Conservation (phyloP, 139 green algal species). For the Spirogloea muscicola region DNA sequence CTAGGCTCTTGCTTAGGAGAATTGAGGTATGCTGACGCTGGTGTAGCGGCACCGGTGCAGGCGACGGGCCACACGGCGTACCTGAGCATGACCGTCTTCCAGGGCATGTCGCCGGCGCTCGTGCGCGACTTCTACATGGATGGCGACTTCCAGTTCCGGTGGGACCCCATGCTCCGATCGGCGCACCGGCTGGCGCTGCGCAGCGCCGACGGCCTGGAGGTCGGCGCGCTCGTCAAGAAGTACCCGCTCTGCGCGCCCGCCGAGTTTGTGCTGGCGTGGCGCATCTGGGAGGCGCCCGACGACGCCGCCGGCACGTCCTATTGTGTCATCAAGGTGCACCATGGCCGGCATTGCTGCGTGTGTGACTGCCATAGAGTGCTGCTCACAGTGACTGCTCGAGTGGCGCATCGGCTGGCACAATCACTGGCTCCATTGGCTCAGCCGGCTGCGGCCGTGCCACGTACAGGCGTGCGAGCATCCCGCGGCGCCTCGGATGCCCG, state of each 20-base stretch:
- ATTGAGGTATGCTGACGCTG: no score
- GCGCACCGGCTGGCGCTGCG: slow-evolving; percentile 16
- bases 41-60: not conserved
- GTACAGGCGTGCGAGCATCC: slow-evolving; percentile 13
- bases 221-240: slow-evolving; percentile 39
- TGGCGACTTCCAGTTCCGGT: not conserved
- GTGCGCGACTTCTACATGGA: slow-evolving; percentile 44
- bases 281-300: slow-evolving; percentile 15
- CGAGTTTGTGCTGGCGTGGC: slow-evolving; percentile 40
- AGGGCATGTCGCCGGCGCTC: slow-evolving; percentile 2
- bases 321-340: slow-evolving; percentile 35
- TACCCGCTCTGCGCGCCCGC: slow-evolving; percentile 25
- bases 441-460: not conserved
- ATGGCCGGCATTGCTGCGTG: not conserved
- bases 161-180: slow-evolving; percentile 19
- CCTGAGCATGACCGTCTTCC: slow-evolving; percentile 21
- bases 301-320: slow-evolving; percentile 1
- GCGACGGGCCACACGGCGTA: slow-evolving; percentile 14
- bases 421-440: not conserved
- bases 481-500: not conserved
- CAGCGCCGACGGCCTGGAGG: not conserved
- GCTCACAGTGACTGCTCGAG: not conserved
- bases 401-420: not conserved
- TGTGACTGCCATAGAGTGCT: not conserved
- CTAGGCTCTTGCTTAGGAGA: no score